Evolutionary conservation across 1,284 basidiomycete species (phyloP).

Genomic region (Pseudozyma sp.): DNA sequence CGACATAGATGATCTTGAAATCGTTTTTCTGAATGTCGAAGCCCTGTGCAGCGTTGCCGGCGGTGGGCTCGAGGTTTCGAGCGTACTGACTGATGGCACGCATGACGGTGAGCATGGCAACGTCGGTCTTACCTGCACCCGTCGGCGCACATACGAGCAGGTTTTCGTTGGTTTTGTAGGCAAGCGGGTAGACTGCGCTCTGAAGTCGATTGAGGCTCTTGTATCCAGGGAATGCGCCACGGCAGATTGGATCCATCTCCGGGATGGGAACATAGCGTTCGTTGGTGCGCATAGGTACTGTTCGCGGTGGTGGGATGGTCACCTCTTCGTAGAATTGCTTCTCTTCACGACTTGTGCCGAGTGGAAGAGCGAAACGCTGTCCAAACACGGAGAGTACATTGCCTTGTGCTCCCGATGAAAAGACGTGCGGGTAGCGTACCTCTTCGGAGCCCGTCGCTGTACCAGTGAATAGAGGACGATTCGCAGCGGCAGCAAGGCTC

Average conservation of each 20-base stretch:
- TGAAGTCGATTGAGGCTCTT: slow-evolving; percentile 90
- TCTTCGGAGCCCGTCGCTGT: slow-evolving; percentile 75
- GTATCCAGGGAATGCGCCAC: slow-evolving; percentile 92
- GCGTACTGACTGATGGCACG: slow-evolving; percentile 85
- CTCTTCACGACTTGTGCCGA: slow-evolving; percentile 80
- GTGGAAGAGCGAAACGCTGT: slow-evolving; percentile 81
- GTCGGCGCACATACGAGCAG: slow-evolving; percentile 78
- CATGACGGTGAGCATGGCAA: slow-evolving; percentile 93
- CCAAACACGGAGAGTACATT: slow-evolving; percentile 80
- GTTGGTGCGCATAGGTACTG: slow-evolving; percentile 78
- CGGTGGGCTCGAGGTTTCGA: slow-evolving; percentile 76
- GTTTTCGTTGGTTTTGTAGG: slow-evolving; percentile 94
- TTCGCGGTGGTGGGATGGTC: slow-evolving; percentile 83
- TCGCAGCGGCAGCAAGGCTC: slow-evolving; percentile 75
- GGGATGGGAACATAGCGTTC: slow-evolving; percentile 81
- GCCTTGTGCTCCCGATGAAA: slow-evolving; percentile 78
- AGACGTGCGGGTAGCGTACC: slow-evolving; percentile 84
- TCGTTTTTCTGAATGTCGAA: slow-evolving; percentile 61
- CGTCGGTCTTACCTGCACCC: slow-evolving; percentile 90
- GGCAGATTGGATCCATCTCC: slow-evolving; percentile 82
- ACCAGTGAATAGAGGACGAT: slow-evolving; percentile 76
- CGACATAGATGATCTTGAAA: slow-evolving; percentile 99
- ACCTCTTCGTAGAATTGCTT: slow-evolving; percentile 78
- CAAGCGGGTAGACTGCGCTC: slow-evolving; percentile 92
- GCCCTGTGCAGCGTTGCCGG: slow-evolving; percentile 57